Percentiles rank a stretch among this genome's conserved stretches.
phyloP scores from a whole-genome alignment of 148 eudicot species.

The Rhododendron williamsianum region DNA sequence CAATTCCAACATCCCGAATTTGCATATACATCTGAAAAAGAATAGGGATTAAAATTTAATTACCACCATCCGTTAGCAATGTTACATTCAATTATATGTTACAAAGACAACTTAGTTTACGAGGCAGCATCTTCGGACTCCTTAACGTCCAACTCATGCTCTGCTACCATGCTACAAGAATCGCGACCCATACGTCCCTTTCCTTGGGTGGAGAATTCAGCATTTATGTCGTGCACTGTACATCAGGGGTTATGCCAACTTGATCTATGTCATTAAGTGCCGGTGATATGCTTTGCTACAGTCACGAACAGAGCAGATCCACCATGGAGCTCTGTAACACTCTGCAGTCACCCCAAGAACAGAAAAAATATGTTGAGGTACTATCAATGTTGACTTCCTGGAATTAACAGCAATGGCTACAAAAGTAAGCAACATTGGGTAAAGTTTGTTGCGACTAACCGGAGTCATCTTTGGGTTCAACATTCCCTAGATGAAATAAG shows the following conservation, averaged over 20 bases:
- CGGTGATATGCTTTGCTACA: too few relatives aligned
- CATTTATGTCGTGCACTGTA: too few relatives aligned
- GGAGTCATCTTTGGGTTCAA: neutral
- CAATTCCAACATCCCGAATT: too few relatives aligned
- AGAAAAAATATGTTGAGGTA: neutral
- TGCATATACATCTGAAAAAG: neutral
- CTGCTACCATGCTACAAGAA: too few relatives aligned
- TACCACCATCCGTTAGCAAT: neutral
- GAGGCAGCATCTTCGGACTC: conserved; percentile 56
- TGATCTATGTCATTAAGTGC: too few relatives aligned
- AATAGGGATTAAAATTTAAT: neutral
- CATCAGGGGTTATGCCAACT: too few relatives aligned
- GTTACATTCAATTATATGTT: neutral
- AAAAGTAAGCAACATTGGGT: neutral
- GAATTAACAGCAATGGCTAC: neutral
- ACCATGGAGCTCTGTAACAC: too few relatives aligned
- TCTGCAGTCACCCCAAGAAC: too few relatives aligned
- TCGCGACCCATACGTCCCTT: too few relatives aligned
- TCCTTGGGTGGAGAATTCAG: too few relatives aligned
- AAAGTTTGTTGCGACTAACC: neutral
- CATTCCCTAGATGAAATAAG: neutral
- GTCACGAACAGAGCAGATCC: too few relatives aligned
- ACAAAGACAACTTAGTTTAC: conserved; percentile 10
- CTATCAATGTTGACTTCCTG: neutral
- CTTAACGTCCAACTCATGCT: too few relatives aligned